Base-by-base conservation (phyloP, 202 grass and related monocot genomes). In the Zoysia matrella region DNA sequence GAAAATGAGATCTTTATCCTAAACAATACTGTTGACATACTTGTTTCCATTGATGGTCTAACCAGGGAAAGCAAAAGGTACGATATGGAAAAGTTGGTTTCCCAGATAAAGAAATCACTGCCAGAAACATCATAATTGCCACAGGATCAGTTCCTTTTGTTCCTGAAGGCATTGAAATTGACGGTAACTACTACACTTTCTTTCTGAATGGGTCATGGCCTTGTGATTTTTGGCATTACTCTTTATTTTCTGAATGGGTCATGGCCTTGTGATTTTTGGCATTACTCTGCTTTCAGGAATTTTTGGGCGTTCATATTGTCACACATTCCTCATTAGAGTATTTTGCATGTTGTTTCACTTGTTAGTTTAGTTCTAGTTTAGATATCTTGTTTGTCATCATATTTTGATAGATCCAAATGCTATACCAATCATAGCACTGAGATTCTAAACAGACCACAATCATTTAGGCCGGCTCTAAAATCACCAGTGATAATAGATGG, bases 151-250 rank as follows among this genome's bases (percentile, higher is more conserved):
- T 92, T 77, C 95, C 95, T 76, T 94, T 97, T 88, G 90, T 94
- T 76, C 95, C 95, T 8, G 92, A 97, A 83, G 95, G 95, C 78
- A 97, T 97, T 67, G 95, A 97, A 91, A 72, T 97, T 90, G 95
- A 94, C 82, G 90, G 95, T 94, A 89, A 86, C 7, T 73, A 49
- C 22, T 83, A 73, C 65, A 75, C 6, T 13, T 78, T 67, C 77
- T 42, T 80, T 46, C 55, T 83, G n/a, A 60, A 73, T 60, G 44
- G 4, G 66, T 72, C 58, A 45, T 83, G 30, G 13, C 22, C 16
- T 62, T 13, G 4, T 67, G 68, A 73, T 13, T 56, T 42, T 65
- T 40, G 8, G n/a, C 60, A 54, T 36, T 88, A 50, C 47, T 78
- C 11, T 52, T 36, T 36, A 36, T 36, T 36, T 36, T 36, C 30